These are phyloP conservation scores for Hygrocybe punicea DNA, from an alignment of 768 basidiomycete genomes.

Conservation along the genomic window DNA sequence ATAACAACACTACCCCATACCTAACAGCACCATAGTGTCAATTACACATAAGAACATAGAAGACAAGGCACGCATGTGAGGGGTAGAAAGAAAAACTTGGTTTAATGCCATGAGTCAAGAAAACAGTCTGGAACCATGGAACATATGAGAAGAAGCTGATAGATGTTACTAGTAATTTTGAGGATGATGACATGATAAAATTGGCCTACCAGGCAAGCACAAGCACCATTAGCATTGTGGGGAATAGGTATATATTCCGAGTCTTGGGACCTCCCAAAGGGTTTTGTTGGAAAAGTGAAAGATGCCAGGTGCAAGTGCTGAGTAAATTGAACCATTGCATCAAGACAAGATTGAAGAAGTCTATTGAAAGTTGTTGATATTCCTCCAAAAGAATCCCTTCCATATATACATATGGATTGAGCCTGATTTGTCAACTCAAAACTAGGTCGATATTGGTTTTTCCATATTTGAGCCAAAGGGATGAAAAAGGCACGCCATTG, in stretches of 20 bases:
- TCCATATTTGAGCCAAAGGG: conserved; percentile 46
- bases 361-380: conserved; percentile 1
- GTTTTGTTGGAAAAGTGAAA: conserved; percentile 54
- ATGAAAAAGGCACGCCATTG: conserved; percentile 47
- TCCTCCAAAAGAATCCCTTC: neutral
- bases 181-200: conserved; percentile 20
- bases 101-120: conserved; percentile 46
- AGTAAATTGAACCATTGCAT: conserved; percentile 65
- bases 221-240: conserved; percentile 44
- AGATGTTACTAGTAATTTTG: conserved; percentile 1
- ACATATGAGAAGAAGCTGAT: conserved; percentile 40
- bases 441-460: conserved; percentile 33
- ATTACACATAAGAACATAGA: conserved; percentile 11
- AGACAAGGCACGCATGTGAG: conserved; percentile 40
- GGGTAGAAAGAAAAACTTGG: conserved; percentile 50
- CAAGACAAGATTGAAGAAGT: conserved; percentile 49
- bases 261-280: conserved; percentile 30
- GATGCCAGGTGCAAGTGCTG: conserved; percentile 51
- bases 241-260: conserved; percentile 45
- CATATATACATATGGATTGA: conserved; percentile 42
- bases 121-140: conserved; percentile 47
- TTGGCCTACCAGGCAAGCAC: conserved; percentile 43
- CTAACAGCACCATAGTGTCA: neutral
- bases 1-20: neutral
- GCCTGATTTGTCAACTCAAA: conserved; percentile 41